Base-by-base conservation (phyloP, 768 basidiomycete genomes). In the Obba rivulosa region DNA sequence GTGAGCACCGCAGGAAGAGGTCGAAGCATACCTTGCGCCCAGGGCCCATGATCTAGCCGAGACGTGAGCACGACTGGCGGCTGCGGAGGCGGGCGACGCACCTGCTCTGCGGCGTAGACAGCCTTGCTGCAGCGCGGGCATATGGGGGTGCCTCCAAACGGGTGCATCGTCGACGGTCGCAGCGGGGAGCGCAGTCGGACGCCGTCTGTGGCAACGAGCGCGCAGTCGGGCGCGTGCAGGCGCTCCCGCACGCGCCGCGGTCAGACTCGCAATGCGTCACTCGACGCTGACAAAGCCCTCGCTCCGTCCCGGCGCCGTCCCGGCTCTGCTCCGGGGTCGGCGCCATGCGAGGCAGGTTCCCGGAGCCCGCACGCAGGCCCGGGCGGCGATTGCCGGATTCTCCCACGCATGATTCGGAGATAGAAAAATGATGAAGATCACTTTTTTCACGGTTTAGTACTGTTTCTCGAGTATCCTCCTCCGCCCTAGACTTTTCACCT, bases 51-150 rank as follows among this genome's bases (percentile, higher is more conserved):
- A 79, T 79, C 87, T 90, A 56, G 34, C 44, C 45, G 52, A 51
- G 58, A 41, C 57, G 31, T 41, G 39, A 34, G 38, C 17, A 23
- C 41, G 41, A 44, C 36, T 34, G 41, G 45, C 13, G 34, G 54
- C 13, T 10, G 17, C 31, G 14, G 8, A 31, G 43, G 13, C 23
- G 28, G 20, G 4, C 13, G 1, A 64, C 73, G 54, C 51, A 84
- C 87, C 78, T 93, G 89, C 65, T 94, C 91, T 44, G 90, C 91
- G 51, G 85, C 86, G 67, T 94, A 94, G 25, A 93, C 92, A 0
- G 77, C 65, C 66, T 84, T 89, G 49, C 65, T 66, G 66, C 90
- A 93, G 60, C 79, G 68, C 14, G 90, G 85, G 61, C 90, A 93
- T 45, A 71, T 66, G 23, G 86, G 78, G 3, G 80, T 79, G 39